These are phyloP conservation scores for Pseudoneurospora amorphoporcata DNA, from an alignment of 495 filamentous ascomycete genomes.

Conservation along the genomic window DNA sequence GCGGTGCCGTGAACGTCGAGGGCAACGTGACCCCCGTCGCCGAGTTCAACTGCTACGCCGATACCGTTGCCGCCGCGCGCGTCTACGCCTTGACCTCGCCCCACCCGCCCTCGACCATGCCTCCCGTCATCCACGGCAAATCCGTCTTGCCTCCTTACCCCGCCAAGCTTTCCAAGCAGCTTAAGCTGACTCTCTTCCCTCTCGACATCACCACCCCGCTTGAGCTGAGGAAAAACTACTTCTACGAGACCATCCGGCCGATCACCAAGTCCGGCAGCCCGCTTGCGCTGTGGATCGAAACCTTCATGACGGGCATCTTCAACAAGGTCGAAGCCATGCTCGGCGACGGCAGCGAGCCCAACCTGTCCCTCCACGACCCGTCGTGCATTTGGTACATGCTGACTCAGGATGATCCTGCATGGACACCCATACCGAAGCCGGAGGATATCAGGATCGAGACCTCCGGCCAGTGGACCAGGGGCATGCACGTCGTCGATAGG, in stretches of 20 bases:
- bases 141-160: conserved; percentile 55
- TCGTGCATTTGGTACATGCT: conserved; percentile 81
- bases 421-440: conserved; percentile 36
- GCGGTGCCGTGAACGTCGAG: conserved; percentile 64
- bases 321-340: conserved; percentile 57
- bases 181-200: conserved; percentile 75
- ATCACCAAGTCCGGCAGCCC: conserved; percentile 52
- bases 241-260: conserved; percentile 43
- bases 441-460: conserved; percentile 83
- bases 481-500: conserved; percentile 77
- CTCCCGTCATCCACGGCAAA: conserved; percentile 39
- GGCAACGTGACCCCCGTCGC: conserved; percentile 76
- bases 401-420: conserved; percentile 40
- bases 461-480: conserved; percentile 84
- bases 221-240: conserved; percentile 48
- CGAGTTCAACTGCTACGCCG: conserved; percentile 80
- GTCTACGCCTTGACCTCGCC: conserved; percentile 85
- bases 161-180: conserved; percentile 44
- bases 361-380: conserved; percentile 77
- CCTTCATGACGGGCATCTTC: conserved; percentile 71
- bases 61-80: conserved; percentile 73
- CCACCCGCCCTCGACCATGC: conserved; percentile 56
- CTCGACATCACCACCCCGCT: conserved; percentile 82
- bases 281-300: conserved; percentile 69
- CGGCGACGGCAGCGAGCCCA: conserved; percentile 41